Percentiles rank a stretch among this genome's conserved stretches.
These are phyloP conservation scores for Acarospora socialis DNA, from an alignment of 2,329 filamentous ascomycete species.

Conservation along the genomic window DNA sequence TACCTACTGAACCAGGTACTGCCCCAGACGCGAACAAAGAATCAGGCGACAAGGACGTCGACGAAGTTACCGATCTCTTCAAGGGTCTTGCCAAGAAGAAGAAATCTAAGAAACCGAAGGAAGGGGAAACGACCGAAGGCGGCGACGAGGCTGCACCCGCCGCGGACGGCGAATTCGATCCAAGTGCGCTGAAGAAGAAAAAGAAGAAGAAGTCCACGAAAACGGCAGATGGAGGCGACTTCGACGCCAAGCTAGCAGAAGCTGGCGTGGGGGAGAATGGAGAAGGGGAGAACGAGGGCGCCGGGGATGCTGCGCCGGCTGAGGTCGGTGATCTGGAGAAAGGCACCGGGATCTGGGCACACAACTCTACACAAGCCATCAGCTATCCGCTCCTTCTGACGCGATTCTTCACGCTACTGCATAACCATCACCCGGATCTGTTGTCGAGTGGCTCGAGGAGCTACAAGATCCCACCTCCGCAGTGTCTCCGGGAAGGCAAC, in stretches of 20 bases:
- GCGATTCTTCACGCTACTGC: conserved; percentile 88
- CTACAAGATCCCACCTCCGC: conserved; percentile 98
- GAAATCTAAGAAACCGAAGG: conserved; percentile 47
- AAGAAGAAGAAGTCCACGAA: conserved; percentile 55
- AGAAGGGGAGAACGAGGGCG: conserved; percentile 42
- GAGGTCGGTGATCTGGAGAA: conserved; percentile 66
- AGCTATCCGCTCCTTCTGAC: conserved; percentile 72
- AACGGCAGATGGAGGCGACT: conserved; percentile 45
- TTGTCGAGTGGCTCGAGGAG: conserved; percentile 77
- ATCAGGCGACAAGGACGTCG: conserved; percentile 42
- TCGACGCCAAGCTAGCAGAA: conserved; percentile 51
- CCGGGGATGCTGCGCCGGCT: conserved; percentile 42
- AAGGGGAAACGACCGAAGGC: conserved; percentile 35
- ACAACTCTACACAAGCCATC: conserved; percentile 64
- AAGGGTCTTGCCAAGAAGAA: conserved; percentile 62
- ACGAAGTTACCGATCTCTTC: conserved; percentile 54
- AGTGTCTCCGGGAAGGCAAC: conserved; percentile 99
- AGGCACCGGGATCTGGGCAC: conserved; percentile 81
- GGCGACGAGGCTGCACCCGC: conserved; percentile 36
- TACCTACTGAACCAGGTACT: conserved; percentile 14
- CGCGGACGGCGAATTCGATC: conserved; percentile 48
- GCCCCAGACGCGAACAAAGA: conserved; percentile 17
- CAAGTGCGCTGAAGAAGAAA: conserved; percentile 67
- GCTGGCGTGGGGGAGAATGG: conserved; percentile 45
- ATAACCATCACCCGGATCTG: conserved; percentile 94